Percentiles rank a stretch among this genome's conserved stretches.
phyloP scores from a whole-genome alignment of 129 eudicot species.

The Helichrysum umbraculigerum region DNA sequence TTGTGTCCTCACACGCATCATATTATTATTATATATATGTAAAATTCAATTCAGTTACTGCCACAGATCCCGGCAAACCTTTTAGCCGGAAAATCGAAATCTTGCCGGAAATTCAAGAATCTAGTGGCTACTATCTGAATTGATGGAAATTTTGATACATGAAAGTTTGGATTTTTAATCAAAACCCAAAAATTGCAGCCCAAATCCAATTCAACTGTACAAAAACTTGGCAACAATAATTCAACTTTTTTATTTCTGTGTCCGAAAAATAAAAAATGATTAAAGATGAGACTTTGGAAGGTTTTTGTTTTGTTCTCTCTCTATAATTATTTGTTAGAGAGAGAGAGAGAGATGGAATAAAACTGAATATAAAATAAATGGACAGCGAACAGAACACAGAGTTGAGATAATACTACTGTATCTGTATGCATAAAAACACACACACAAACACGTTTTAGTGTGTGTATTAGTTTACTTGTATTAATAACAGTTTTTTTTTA shows the following conservation, averaged over 20 bases:
- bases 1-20: conserved; percentile 69
- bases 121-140: not conserved
- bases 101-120: not conserved
- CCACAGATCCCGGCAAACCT: conserved; percentile 6
- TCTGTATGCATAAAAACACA: not conserved
- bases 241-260: not conserved
- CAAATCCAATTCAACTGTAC: not conserved
- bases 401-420: not conserved
- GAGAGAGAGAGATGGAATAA: conserved; percentile 7
- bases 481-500: not conserved
- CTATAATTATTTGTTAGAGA: not conserved
- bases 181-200: conserved; percentile 18
- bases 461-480: not conserved
- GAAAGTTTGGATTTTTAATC: conserved; percentile 18
- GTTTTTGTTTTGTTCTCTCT: not conserved
- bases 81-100: conserved; percentile 17
- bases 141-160: conserved; percentile 6
- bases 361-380: conserved; percentile 32
- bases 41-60: not conserved
- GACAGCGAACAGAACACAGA: conserved; percentile 49
- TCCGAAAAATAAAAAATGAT: conserved; percentile 12
- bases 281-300: conserved; percentile 18
- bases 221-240: not conserved
- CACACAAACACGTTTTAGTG: not conserved
- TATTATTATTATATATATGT: conserved; percentile 18